phyloP scores from a whole-genome alignment of 805 yeast species.

The Spathaspora gorwiae region DNA sequence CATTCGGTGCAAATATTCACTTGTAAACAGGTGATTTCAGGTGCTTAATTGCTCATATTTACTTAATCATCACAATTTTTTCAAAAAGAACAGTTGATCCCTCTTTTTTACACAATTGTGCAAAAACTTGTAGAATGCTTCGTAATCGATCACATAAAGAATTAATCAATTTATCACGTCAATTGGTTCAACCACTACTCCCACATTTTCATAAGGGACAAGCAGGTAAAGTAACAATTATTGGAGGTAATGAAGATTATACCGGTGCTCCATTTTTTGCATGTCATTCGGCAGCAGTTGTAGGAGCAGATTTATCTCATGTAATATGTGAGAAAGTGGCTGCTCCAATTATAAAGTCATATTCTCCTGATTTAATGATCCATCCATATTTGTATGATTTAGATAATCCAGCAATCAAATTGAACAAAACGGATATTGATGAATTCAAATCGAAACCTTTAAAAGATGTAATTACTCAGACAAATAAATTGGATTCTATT shows the following conservation, averaged over 20 bases:
- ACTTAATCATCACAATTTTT: too few species aligned
- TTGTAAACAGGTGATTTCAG: too few species aligned
- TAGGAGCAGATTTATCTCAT: constrained; percentile 88
- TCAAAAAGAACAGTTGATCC: too few species aligned
- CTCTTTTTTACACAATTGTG: too few species aligned
- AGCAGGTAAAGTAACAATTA: constrained; percentile 76
- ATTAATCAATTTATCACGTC: constrained; percentile 45
- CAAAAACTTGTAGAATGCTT: constrained; percentile 12
- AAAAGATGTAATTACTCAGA: constrained; percentile 19
- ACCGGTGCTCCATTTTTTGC: constrained; percentile 96
- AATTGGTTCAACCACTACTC: constrained; percentile 70
- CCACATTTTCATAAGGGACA: constrained; percentile 85
- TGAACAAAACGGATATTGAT: constrained; percentile 12
- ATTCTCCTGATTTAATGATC: constrained; percentile 92
- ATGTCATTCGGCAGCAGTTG: constrained; percentile 74
- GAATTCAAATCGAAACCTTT: constrained; percentile 13
- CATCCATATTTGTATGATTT: constrained; percentile 78
- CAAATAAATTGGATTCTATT: constrained; percentile 23
- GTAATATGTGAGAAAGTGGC: constrained; percentile 81
- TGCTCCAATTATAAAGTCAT: constrained; percentile 74
- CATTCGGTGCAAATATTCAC: too few species aligned
- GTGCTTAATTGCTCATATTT: too few species aligned
- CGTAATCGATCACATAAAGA: constrained; percentile 35
- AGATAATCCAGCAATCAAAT: constrained; percentile 23
- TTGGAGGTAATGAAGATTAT: constrained; percentile 94